Evolutionary conservation across 768 basidiomycete genomes (phyloP).

Genomic region (Kwoniella sp.): DNA sequence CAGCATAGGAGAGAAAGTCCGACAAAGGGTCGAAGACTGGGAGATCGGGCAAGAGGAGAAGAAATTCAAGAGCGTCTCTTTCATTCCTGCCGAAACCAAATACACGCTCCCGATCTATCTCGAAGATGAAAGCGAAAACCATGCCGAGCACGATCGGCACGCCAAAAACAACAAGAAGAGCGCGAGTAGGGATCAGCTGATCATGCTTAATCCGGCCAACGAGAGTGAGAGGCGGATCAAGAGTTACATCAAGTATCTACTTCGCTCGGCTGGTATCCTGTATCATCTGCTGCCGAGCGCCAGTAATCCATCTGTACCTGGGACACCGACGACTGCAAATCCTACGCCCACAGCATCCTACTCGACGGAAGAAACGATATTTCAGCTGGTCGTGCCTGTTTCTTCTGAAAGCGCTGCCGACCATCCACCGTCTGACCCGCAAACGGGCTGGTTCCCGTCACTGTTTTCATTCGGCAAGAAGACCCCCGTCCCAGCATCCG

Average conservation of each 20-base stretch:
- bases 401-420: background rate
- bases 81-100: slow-evolving; percentile 53
- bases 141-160: background rate
- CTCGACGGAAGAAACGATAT: slow-evolving; percentile 5
- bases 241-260: slow-evolving; percentile 53
- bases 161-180: background rate
- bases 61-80: slow-evolving; percentile 57
- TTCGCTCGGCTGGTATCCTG: slow-evolving; percentile 49
- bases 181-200: slow-evolving; percentile 10
- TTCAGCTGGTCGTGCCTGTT: slow-evolving; percentile 22
- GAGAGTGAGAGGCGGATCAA: slow-evolving; percentile 39
- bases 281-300: slow-evolving; percentile 39
- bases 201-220: slow-evolving; percentile 34
- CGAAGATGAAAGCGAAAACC: slow-evolving; percentile 8
- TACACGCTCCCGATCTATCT: slow-evolving; percentile 53
- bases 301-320: background rate
- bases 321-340: slow-evolving; percentile 5
- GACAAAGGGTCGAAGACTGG: slow-evolving; percentile 23
- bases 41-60: slow-evolving; percentile 10
- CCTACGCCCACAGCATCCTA: background rate
- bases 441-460: slow-evolving; percentile 24
- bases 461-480: slow-evolving; percentile 19
- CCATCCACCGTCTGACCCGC: slow-evolving; percentile 1
- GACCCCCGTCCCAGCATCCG: slow-evolving; percentile 11
- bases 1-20: slow-evolving; percentile 41